Conservation (phyloP, 192 early-diverging fungal genomes). For the Geranomyces michiganensis region DNA sequence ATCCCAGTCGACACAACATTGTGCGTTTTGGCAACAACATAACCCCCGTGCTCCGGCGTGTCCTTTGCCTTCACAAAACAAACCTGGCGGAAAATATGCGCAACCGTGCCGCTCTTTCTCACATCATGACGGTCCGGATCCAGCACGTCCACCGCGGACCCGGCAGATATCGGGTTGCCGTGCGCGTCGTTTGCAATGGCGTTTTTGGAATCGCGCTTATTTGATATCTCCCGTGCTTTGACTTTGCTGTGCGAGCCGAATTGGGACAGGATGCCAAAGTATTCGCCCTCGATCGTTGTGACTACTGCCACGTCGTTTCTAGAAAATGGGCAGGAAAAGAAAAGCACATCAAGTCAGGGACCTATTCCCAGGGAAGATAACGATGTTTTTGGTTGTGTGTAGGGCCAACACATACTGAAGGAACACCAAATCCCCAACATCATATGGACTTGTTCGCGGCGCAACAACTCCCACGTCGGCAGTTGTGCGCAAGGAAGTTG, state of each 20-base stretch:
- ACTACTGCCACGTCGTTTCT: conserved; percentile 73
- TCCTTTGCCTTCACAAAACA: conserved; percentile 82
- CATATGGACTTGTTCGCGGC: conserved; percentile 69
- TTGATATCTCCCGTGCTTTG: conserved; percentile 69
- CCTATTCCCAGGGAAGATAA: too few species aligned
- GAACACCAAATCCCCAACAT: conserved; percentile 87
- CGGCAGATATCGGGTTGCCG: conserved; percentile 54
- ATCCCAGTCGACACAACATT: conserved; percentile 45
- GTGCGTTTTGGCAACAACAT: conserved; percentile 73
- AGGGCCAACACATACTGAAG: conserved; percentile 58
- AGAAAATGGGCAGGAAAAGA: too few species aligned
- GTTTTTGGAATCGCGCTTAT: conserved; percentile 61
- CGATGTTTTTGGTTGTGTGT: too few species aligned
- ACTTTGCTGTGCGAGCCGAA: conserved; percentile 64
- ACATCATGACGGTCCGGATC: conserved; percentile 38
- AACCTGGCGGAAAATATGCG: conserved; percentile 82
- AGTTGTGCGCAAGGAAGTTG: conserved; percentile 82
- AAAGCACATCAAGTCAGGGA: too few species aligned
- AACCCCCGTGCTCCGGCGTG: conserved; percentile 68
- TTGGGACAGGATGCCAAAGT: conserved; percentile 79
- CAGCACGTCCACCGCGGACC: conserved; percentile 76
- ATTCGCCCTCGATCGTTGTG: conserved; percentile 75
- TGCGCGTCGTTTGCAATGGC: conserved; percentile 55
- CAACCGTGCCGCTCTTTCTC: conserved; percentile 61
- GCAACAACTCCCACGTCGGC: conserved; percentile 65